Evolutionary conservation across 495 filamentous ascomycete species (phyloP).

Genomic region (Neurospora hispaniola): DNA sequence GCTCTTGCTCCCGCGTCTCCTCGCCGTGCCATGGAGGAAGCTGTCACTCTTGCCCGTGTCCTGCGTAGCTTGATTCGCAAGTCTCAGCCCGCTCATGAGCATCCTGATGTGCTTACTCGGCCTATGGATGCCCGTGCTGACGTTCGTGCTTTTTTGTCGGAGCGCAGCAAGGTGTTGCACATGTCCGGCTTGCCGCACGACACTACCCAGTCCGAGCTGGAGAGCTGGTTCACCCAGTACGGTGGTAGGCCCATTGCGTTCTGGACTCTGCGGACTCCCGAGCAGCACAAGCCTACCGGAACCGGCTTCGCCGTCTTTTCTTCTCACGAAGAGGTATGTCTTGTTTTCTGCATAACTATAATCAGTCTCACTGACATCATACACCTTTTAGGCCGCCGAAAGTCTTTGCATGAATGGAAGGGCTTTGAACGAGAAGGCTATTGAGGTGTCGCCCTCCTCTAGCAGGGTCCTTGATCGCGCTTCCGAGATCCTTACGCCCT

Average conservation of each 20-base stretch:
- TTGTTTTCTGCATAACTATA: background rate
- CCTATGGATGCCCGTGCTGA: constrained; percentile 96
- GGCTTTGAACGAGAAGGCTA: constrained; percentile 95
- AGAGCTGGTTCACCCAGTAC: constrained; percentile 99
- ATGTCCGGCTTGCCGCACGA: constrained; percentile 96
- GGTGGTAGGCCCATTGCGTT: constrained; percentile 98
- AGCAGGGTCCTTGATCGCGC: constrained; percentile 91
- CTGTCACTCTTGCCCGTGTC: constrained; percentile 85
- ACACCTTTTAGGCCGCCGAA: constrained; percentile 63
- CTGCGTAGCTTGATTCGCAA: constrained; percentile 87
- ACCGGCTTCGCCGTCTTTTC: constrained; percentile 97
- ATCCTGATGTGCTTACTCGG: constrained; percentile 83
- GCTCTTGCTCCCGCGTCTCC: constrained; percentile 94
- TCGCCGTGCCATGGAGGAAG: constrained; percentile 93
- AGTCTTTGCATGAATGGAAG: constrained; percentile 98
- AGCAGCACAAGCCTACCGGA: constrained; percentile 97
- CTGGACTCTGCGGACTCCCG: constrained; percentile 94
- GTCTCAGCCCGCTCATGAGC: constrained; percentile 86
- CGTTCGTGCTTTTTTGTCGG: constrained; percentile 88
- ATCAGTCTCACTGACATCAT: background rate
- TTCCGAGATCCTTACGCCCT: constrained; percentile 87
- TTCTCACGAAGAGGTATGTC: constrained; percentile 93
- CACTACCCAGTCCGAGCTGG: constrained; percentile 93
- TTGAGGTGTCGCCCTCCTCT: constrained; percentile 95
- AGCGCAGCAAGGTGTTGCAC: constrained; percentile 94